Conservation (phyloP, 2,329 filamentous ascomycete species). For the Pyricularia pennisetigena region DNA sequence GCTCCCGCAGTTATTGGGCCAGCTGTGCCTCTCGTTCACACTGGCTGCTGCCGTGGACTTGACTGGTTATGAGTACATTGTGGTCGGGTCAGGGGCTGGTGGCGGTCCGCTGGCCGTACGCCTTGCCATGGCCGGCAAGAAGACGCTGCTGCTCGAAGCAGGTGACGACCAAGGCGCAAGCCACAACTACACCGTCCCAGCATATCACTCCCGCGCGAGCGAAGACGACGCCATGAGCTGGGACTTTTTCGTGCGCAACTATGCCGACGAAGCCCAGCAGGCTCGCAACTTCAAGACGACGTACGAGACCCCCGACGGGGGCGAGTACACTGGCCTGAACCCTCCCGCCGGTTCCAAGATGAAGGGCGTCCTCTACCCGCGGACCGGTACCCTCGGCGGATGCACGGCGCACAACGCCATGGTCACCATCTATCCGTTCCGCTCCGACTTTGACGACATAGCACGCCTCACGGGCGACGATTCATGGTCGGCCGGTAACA, state of each 20-base stretch:
- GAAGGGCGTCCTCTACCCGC: conserved; percentile 26
- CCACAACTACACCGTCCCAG: conserved; percentile 16
- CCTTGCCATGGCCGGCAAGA: conserved; percentile 49
- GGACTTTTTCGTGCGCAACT: conserved; percentile 55
- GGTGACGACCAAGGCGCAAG: conserved; percentile 37
- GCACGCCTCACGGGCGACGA: conserved; percentile 29
- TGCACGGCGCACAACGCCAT: conserved; percentile 26
- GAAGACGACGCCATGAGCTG: conserved; percentile 25
- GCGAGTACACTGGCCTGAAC: conserved; percentile 21
- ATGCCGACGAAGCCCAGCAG: conserved; percentile 36
- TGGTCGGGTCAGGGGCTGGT: conserved; percentile 51
- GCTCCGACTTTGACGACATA: conserved; percentile 31
- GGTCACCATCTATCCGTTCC: conserved; percentile 26
- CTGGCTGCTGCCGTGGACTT: conserved; percentile 15
- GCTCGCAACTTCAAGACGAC: conserved; percentile 40
- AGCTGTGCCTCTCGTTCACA: conserved; percentile 9
- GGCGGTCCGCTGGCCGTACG: conserved; percentile 48
- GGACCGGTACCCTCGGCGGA: conserved; percentile 26
- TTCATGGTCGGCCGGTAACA: conserved; percentile 38
- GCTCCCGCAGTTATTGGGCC: background rate
- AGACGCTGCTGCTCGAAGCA: conserved; percentile 48
- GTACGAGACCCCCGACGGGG: conserved; percentile 24
- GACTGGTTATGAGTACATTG: conserved; percentile 47
- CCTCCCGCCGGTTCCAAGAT: conserved; percentile 21
- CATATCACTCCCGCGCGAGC: conserved; percentile 5